phyloP scores from a whole-genome alignment of 371 early-diverging fungal species.

The Ordospora colligata region DNA sequence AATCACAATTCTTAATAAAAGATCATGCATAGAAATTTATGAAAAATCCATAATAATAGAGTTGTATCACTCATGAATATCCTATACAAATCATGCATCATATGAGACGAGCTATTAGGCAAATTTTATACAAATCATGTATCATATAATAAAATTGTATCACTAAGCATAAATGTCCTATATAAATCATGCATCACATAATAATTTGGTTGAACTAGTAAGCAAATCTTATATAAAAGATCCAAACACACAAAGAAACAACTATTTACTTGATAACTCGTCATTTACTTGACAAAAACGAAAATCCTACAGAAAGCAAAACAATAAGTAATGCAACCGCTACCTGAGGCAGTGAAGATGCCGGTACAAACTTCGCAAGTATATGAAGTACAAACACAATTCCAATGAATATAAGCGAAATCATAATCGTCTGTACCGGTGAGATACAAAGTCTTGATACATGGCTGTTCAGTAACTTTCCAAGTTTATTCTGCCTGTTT shows the following conservation, averaged over 20 bases:
- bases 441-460: slow-evolving; percentile 15
- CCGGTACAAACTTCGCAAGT: slow-evolving; percentile 51
- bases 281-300: slow-evolving; percentile 24
- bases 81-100: too few species aligned
- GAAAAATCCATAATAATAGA: too few species aligned
- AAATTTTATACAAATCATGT: too few species aligned
- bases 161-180: too few species aligned
- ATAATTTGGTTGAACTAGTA: too few species aligned
- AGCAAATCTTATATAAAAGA: too few species aligned
- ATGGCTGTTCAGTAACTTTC: slow-evolving; percentile 28
- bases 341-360: slow-evolving; percentile 38
- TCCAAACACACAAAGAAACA: not conserved
- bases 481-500: slow-evolving; percentile 32
- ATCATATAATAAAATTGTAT: too few species aligned
- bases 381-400: slow-evolving; percentile 58
- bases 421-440: slow-evolving; percentile 57
- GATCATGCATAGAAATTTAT: not conserved
- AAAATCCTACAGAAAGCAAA: slow-evolving; percentile 19
- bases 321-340: slow-evolving; percentile 41
- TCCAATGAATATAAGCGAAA: slow-evolving; percentile 56
- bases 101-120: too few species aligned
- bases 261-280: slow-evolving; percentile 1
- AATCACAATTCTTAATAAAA: not conserved
- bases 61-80: too few species aligned
- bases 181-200: too few species aligned